These are phyloP conservation scores for Pseudogymnoascus sp. DNA, from an alignment of 2,329 filamentous ascomycete genomes.

Conservation along the genomic window DNA sequence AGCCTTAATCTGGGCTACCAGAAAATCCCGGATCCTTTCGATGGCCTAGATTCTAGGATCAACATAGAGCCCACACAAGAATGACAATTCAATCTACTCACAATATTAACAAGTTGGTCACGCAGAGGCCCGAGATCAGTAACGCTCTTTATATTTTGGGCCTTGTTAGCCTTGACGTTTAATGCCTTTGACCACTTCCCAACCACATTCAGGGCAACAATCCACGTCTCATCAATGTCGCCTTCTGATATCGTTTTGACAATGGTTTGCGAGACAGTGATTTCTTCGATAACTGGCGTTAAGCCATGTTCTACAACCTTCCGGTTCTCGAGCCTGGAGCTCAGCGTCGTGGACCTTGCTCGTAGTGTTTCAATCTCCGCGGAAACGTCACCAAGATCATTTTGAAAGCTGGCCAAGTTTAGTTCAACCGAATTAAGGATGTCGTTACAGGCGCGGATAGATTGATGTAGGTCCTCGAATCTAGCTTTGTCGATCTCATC, in stretches of 20 bases:
- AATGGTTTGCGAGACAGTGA: conserved; percentile 76
- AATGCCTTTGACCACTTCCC: conserved; percentile 69
- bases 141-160: conserved; percentile 62
- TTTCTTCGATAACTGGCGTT: conserved; percentile 81
- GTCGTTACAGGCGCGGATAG: conserved; percentile 84
- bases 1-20: conserved; percentile 91
- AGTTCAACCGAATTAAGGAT: conserved; percentile 87
- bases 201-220: conserved; percentile 72
- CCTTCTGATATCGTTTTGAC: conserved; percentile 83
- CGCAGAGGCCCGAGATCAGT: conserved; percentile 79
- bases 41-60: conserved; percentile 50
- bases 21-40: conserved; percentile 86
- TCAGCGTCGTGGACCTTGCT: conserved; percentile 73
- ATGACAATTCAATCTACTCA: conserved; percentile 27
- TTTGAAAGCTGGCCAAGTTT: conserved; percentile 86
- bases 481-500: conserved; percentile 75
- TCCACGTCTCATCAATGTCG: conserved; percentile 81
- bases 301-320: conserved; percentile 82
- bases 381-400: conserved; percentile 84
- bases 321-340: conserved; percentile 77
- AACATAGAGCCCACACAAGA: conserved; percentile 12
- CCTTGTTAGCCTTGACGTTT: conserved; percentile 55
- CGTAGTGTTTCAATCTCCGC: conserved; percentile 93
- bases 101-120: conserved; percentile 74
- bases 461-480: conserved; percentile 83